Evolutionary conservation across 2,329 filamentous ascomycete genomes (phyloP).

Genomic region (Penicillium sp.): DNA sequence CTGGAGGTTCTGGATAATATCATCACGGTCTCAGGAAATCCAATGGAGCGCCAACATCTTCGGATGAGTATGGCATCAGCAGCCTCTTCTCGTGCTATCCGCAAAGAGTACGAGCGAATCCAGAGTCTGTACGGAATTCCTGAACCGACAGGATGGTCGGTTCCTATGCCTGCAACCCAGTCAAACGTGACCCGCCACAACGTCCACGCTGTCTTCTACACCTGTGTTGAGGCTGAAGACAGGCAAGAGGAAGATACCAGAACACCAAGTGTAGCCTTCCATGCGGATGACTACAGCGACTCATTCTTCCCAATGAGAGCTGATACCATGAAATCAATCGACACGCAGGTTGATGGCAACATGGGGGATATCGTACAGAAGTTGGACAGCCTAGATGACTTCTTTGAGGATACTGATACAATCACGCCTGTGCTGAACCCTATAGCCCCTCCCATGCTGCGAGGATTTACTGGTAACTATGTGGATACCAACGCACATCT

Average conservation of each 20-base stretch:
- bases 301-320: slow-evolving; percentile 77
- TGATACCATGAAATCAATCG: slow-evolving; percentile 91
- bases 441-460: slow-evolving; percentile 36
- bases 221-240: slow-evolving; percentile 68
- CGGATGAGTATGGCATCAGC: slow-evolving; percentile 94
- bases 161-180: slow-evolving; percentile 87
- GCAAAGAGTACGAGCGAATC: slow-evolving; percentile 92
- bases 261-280: slow-evolving; percentile 88
- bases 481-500: slow-evolving; percentile 75
- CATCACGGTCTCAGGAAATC: slow-evolving; percentile 86
- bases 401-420: slow-evolving; percentile 67
- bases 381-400: slow-evolving; percentile 75
- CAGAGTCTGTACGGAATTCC: slow-evolving; percentile 96
- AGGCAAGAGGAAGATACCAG: slow-evolving; percentile 60
- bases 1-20: slow-evolving; percentile 90
- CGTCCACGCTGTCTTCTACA: slow-evolving; percentile 94
- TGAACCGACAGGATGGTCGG: slow-evolving; percentile 92
- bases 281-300: slow-evolving; percentile 79
- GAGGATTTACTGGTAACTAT: slow-evolving; percentile 57
- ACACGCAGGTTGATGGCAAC: slow-evolving; percentile 58
- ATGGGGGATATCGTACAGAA: slow-evolving; percentile 80
- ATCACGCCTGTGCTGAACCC: slow-evolving; percentile 55
- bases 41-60: slow-evolving; percentile 90
- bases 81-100: slow-evolving; percentile 76
- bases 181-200: slow-evolving; percentile 83